Evolutionary conservation across 225 moss, liverwort and hornwort genomes (phyloP).

Genomic region (Pseudoscleropodium purum): DNA sequence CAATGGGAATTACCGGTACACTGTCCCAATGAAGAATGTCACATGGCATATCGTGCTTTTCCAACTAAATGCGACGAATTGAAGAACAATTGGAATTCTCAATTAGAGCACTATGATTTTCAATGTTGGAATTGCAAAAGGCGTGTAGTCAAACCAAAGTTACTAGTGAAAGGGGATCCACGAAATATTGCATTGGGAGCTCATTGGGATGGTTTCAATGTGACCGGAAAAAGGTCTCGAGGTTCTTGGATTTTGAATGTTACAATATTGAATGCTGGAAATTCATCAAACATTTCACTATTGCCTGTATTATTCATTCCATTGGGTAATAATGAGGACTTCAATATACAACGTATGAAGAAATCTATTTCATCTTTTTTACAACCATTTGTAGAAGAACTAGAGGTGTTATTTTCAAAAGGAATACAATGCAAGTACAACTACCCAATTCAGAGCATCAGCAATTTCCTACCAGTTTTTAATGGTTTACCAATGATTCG

Average conservation of each 20-base stretch:
- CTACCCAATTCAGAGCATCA: not conserved
- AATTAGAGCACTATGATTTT: not conserved
- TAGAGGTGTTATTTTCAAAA: not conserved
- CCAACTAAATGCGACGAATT: not conserved
- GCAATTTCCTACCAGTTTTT: not conserved
- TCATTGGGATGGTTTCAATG: not conserved
- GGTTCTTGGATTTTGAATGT: not conserved
- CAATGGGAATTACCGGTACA: not conserved
- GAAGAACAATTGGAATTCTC: not conserved
- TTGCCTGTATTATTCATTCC: not conserved
- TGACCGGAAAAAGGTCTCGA: accelerated
- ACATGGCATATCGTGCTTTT: not conserved
- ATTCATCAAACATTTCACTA: not conserved
- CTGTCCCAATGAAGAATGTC: not conserved
- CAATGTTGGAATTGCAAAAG: not conserved
- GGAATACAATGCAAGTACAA: not conserved
- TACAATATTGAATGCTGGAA: not conserved
- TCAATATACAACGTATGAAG: not conserved
- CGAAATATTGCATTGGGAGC: not conserved
- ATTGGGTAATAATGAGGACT: not conserved
- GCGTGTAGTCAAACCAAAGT: not conserved
- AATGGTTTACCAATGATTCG: too few species aligned
- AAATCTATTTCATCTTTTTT: not conserved
- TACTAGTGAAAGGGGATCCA: not conserved
- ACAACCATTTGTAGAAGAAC: not conserved